Evolutionary conservation across 331 rosid species (phyloP).

Genomic region (Stylosanthes scabra): DNA sequence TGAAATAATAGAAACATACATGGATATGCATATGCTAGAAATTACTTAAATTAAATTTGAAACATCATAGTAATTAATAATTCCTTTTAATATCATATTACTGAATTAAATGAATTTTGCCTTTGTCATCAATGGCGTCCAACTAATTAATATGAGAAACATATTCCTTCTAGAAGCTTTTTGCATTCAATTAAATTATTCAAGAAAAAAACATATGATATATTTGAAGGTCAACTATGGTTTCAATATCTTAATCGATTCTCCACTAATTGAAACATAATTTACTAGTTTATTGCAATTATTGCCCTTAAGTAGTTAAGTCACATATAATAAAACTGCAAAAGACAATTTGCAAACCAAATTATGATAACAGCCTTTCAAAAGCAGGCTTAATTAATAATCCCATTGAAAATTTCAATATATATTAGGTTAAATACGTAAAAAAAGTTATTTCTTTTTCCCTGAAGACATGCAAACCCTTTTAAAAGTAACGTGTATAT

Average conservation of each 20-base stretch:
- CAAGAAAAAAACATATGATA: too few species aligned
- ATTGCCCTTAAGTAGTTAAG: background rate
- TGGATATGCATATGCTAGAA: too few species aligned
- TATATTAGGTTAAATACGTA: background rate
- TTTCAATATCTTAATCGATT: conserved; percentile 12
- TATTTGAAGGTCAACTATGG: conserved; percentile 37
- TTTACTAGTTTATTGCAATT: conserved; percentile 28
- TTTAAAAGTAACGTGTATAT: conserved; percentile 7
- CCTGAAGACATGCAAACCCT: conserved; percentile 44
- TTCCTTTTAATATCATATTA: too few species aligned
- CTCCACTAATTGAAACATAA: conserved; percentile 6
- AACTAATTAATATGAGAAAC: background rate
- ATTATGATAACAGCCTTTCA: background rate
- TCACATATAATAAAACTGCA: background rate
- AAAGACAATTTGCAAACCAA: conserved; percentile 35
- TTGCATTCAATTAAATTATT: background rate
- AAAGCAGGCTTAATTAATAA: conserved; percentile 28
- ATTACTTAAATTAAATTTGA: too few species aligned
- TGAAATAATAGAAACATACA: too few species aligned
- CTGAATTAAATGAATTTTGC: too few species aligned
- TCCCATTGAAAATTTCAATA: conserved; percentile 1
- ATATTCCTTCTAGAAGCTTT: conserved; percentile 31
- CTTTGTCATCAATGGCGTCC: too few species aligned
- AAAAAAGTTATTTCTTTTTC: conserved; percentile 31
- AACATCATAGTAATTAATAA: too few species aligned